Evolutionary conservation across 306 rosid genomes (phyloP), one percentile per base, ranked within the genome.

Genomic region (Vigna mungo): DNA sequence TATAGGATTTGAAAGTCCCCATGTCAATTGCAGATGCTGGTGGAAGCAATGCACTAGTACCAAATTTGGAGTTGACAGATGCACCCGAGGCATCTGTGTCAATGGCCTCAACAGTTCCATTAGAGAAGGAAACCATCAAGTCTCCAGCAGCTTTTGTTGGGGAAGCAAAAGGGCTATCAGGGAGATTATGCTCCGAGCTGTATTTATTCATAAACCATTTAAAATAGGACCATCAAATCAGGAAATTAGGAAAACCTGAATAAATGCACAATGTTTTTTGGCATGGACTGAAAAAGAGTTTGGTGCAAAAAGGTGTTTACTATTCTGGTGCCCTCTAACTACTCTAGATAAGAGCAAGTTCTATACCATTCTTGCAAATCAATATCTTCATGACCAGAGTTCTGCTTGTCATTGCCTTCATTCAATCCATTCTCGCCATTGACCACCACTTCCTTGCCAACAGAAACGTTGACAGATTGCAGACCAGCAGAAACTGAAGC

Each of bases 141-240:
- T 88, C 86, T 11, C 83, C 83, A 53, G 83, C 85, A 25, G 86
- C 92, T 84, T 95, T 95, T 9, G 94, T 91, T 6, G 99, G 97
- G 36, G 99, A 95, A 18, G 99, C 99, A 79, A 95, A 95, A 34
- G 96, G 99, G 80, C 96, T 92, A 77, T 95, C 97, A 0, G 99
- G 99, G 60, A 95, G 99, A 72, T 95, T 95, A 71, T 92, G 97
- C 86, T 92, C 99, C 90, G 91, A 92, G 72, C 99, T 95, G 91
- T 86, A 86, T 66, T 85, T 62, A 83, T 83, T 76, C 78, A 53
- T 13, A 71, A 49, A 68, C 36, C 36, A 37, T 67, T 79, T 34
- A 83, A 17, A 37, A 67, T 21, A 36, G 54, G 39, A 60, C 68
- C 55, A 17, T 79, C 76, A 68, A 63, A 69, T 70, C 49, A 71